Percentiles rank a stretch among this genome's conserved stretches.
phyloP scores from a whole-genome alignment of 768 basidiomycete genomes.

The Hortiboletus campestris region DNA sequence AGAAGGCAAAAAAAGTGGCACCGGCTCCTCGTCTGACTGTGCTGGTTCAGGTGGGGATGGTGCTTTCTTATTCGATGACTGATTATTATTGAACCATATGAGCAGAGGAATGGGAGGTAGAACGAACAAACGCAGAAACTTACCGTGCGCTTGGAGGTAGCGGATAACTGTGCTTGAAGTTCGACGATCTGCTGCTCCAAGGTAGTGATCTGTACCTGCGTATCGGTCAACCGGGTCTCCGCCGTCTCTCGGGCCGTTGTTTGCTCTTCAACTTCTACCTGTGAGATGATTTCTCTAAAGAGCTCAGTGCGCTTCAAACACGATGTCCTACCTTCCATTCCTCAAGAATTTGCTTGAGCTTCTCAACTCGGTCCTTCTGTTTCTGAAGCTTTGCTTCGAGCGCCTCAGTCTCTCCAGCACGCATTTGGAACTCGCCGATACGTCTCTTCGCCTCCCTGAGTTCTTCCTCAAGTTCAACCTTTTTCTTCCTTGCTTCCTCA shows the following conservation, averaged over 20 bases:
- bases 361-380: slow-evolving; percentile 41
- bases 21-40: slow-evolving; percentile 27
- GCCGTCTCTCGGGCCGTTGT: slow-evolving; percentile 37
- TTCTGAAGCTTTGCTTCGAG: slow-evolving; percentile 43
- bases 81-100: background rate
- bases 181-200: slow-evolving; percentile 42
- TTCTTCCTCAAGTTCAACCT: slow-evolving; percentile 55
- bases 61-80: slow-evolving; percentile 16
- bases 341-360: slow-evolving; percentile 39
- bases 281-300: background rate
- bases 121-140: background rate
- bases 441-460: slow-evolving; percentile 44
- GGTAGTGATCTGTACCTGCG: slow-evolving; percentile 22
- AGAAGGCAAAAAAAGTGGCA: slow-evolving; percentile 11
- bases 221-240: slow-evolving; percentile 35
- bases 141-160: slow-evolving; percentile 33
- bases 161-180: slow-evolving; percentile 44
- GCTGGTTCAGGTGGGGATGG: slow-evolving; percentile 2
- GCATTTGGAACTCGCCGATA: slow-evolving; percentile 31
- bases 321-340: slow-evolving; percentile 46
- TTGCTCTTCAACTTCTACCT: slow-evolving; percentile 42
- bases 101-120: slow-evolving; percentile 12
- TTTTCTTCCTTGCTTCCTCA: slow-evolving; percentile 52
- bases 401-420: slow-evolving; percentile 21
- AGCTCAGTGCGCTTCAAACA: background rate